Conservation (phyloP, 1,139 yeast genomes). For the Yamadazyma membranifaciens region DNA sequence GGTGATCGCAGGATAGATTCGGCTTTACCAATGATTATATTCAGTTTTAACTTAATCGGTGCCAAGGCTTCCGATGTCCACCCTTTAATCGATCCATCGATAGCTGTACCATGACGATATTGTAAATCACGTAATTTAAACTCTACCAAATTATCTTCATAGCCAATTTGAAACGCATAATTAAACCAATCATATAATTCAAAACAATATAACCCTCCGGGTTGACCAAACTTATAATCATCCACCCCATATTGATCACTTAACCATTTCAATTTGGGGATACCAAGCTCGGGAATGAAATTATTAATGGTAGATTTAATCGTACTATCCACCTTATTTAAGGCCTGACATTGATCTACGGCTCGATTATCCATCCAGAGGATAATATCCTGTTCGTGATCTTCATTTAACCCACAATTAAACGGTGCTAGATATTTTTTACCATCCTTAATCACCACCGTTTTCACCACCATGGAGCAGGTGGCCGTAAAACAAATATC, state of each 20-base stretch:
- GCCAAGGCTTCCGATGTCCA: slow-evolving; percentile 36
- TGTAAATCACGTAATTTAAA: slow-evolving; percentile 10
- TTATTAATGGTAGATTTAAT: slow-evolving; percentile 40
- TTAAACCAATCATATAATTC: slow-evolving; percentile 55
- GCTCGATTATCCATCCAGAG: slow-evolving; percentile 64
- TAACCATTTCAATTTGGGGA: slow-evolving; percentile 49
- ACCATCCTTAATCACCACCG: slow-evolving; percentile 13
- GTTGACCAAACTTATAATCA: slow-evolving; percentile 8
- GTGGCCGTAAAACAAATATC: slow-evolving; percentile 44
- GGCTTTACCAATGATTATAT: slow-evolving; percentile 19
- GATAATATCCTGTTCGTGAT: slow-evolving; percentile 38
- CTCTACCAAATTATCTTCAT: slow-evolving; percentile 15
- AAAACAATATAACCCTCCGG: slow-evolving; percentile 32
- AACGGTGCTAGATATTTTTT: slow-evolving; percentile 24
- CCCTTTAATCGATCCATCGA: slow-evolving; percentile 60
- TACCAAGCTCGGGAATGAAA: slow-evolving; percentile 55
- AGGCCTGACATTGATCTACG: slow-evolving; percentile 24
- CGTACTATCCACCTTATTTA: slow-evolving; percentile 22
- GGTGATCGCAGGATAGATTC: slow-evolving; percentile 8
- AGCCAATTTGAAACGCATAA: slow-evolving; percentile 32
- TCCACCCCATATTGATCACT: slow-evolving; percentile 18
- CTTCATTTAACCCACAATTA: slow-evolving; percentile 19
- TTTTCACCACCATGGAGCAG: slow-evolving; percentile 51
- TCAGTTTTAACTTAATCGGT: slow-evolving; percentile 17
- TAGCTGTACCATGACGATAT: slow-evolving; percentile 20